A percentile compares a stretch with the other conserved stretches of the same genome.
These are phyloP conservation scores for Candida saitoana DNA, from an alignment of 805 yeast species.

Conservation along the genomic window DNA sequence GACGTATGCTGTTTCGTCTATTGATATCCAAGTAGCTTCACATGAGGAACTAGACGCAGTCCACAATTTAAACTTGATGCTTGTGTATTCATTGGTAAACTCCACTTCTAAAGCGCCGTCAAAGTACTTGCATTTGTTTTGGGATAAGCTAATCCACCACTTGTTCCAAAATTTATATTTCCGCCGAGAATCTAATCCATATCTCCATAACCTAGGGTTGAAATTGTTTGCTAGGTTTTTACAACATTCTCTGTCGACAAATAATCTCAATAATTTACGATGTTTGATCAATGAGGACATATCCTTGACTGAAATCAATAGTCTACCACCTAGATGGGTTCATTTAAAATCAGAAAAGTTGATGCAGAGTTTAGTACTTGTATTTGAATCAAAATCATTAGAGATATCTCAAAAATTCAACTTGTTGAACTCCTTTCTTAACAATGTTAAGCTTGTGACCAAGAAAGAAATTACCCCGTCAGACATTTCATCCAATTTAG, in stretches of 20 bases:
- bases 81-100: constrained; percentile 24
- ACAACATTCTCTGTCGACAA: constrained; percentile 15
- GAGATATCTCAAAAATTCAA: constrained; percentile 21
- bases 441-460: constrained; percentile 21
- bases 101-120: constrained; percentile 14
- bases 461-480: constrained; percentile 29
- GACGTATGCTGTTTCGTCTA: constrained; percentile 23
- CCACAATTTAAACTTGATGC: constrained; percentile 27
- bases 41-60: constrained; percentile 25
- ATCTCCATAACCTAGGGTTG: constrained; percentile 29
- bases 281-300: constrained; percentile 32
- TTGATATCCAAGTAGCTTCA: constrained; percentile 17
- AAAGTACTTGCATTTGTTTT: constrained; percentile 28
- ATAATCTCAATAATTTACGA: constrained; percentile 21
- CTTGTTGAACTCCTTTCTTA: constrained; percentile 21
- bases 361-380: constrained; percentile 20
- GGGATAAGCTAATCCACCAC: constrained; percentile 36
- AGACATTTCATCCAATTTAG: constrained; percentile 27
- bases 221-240: constrained; percentile 22
- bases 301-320: constrained; percentile 24
- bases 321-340: constrained; percentile 34
- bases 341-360: constrained; percentile 27
- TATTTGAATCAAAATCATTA: constrained; percentile 22
- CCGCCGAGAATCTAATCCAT: constrained; percentile 20
- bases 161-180: constrained; percentile 31